Evolutionary conservation across 2,329 filamentous ascomycete species (phyloP), one percentile per base, ranked within the genome.

Genomic region (Pseudogymnoascus sp.): DNA sequence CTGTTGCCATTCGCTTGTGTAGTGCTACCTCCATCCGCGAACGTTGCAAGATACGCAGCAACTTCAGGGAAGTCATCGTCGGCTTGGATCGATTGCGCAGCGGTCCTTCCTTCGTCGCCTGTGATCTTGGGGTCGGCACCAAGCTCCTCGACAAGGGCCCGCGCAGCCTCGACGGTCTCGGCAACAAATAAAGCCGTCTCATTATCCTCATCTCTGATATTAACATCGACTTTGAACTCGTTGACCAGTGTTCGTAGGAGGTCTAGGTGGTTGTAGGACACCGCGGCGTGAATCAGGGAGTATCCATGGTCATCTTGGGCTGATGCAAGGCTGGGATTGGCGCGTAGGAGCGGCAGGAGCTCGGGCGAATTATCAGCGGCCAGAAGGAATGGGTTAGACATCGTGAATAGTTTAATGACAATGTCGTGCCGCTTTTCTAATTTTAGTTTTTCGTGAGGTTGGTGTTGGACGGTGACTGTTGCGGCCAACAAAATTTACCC

Each of bases 171-270:
- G 60, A 89, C 80, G 0, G 86, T 90, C 77, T 99, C 95, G 28
- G 88, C 86, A n/a, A 92, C 91, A 73, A 96, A 99, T 4, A 99
- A 80, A n/a, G 93, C 90, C 1, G 93, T 97, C 77, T 99, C 95
- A 64, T 87, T 85, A 74, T 99, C 95, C 75, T 96, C 91, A 73
- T 99, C 95, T 69, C 84, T 85, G 62, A 97, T 79, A 74, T 97
- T 88, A 60, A 92, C 84, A 66, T 93, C 80, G 23, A 93, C 93
- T 11, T 86, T 78, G 76, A 93, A 91, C 36, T 93, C 90, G 57
- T 80, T 80, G 28, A 96, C 81, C 5, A 99, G 83, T 0, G 85
- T 77, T 65, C 90, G 88, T 14, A 97, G 83, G 14, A 99, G 86
- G 63, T 90, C 85, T 37, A 91, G 78, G 74, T 98, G 93, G 74